These are phyloP conservation scores for Lactarius sp. DNA, from an alignment of 768 basidiomycete species.

Conservation along the genomic window DNA sequence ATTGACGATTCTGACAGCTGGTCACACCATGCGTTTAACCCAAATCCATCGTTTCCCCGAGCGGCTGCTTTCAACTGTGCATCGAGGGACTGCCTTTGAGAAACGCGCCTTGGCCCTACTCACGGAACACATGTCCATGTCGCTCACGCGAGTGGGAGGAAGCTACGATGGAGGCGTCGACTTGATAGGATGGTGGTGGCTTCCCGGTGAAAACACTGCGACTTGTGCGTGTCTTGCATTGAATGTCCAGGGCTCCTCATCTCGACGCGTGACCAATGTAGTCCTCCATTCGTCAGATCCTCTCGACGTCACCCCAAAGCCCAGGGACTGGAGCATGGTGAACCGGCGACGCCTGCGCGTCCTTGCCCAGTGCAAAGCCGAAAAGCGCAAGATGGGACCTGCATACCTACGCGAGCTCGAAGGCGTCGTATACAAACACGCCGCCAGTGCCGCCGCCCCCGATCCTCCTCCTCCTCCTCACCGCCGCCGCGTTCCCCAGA, in stretches of 20 bases:
- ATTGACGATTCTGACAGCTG: background rate
- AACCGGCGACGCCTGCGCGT: constrained; percentile 60
- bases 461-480: background rate
- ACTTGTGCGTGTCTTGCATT: constrained; percentile 9
- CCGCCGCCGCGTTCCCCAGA: background rate
- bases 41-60: constrained; percentile 6
- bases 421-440: constrained; percentile 66
- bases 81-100: constrained; percentile 74
- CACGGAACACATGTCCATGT: constrained; percentile 69
- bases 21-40: constrained; percentile 8
- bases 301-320: background rate
- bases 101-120: constrained; percentile 57
- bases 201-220: constrained; percentile 39
- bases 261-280: background rate
- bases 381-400: constrained; percentile 74
- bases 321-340: background rate
- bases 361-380: constrained; percentile 88
- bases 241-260: background rate
- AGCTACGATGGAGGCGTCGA: constrained; percentile 87
- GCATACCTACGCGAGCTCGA: constrained; percentile 85
- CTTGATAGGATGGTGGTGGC: constrained; percentile 90
- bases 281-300: background rate
- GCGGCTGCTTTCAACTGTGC: constrained; percentile 44
- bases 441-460: background rate
- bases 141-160: constrained; percentile 74